Conservation (phyloP, 1,284 basidiomycete genomes). For the Marasmius sp. region DNA sequence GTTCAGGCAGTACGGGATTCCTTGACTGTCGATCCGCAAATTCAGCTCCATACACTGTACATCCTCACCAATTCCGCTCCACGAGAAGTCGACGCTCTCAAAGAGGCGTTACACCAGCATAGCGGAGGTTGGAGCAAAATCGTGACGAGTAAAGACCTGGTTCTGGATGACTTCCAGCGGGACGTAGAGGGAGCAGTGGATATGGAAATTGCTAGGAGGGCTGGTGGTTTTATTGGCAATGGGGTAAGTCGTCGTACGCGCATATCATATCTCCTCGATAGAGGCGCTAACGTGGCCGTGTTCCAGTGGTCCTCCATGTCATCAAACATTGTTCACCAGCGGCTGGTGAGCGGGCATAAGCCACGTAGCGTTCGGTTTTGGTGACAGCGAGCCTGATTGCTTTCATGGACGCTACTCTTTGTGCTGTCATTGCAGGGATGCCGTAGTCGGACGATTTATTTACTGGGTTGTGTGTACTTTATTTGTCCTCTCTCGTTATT, state of each 20-base stretch:
- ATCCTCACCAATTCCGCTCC: neutral
- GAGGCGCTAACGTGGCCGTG: neutral
- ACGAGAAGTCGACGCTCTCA: neutral
- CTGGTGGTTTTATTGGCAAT: constrained; percentile 2
- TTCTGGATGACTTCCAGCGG: neutral
- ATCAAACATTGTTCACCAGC: neutral
- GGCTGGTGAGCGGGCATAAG: neutral
- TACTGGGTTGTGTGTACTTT: no score
- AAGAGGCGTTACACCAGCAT: neutral
- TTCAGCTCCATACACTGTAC: neutral
- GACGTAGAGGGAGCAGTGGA: neutral
- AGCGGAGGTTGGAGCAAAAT: neutral
- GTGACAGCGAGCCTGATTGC: neutral
- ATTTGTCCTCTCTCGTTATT: no score
- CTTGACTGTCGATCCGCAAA: neutral
- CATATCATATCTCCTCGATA: neutral
- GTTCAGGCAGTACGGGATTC: neutral
- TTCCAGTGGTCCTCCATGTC: constrained; percentile 1
- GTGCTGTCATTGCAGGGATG: no score
- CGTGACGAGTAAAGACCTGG: neutral
- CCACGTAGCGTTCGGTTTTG: neutral
- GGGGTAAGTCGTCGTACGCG: neutral
- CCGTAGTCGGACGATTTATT: no score
- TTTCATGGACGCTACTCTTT: no score
- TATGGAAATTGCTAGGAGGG: neutral